Evolutionary conservation across 257 asterid genomes (phyloP).

Genomic region (Sherardia arvensis): DNA sequence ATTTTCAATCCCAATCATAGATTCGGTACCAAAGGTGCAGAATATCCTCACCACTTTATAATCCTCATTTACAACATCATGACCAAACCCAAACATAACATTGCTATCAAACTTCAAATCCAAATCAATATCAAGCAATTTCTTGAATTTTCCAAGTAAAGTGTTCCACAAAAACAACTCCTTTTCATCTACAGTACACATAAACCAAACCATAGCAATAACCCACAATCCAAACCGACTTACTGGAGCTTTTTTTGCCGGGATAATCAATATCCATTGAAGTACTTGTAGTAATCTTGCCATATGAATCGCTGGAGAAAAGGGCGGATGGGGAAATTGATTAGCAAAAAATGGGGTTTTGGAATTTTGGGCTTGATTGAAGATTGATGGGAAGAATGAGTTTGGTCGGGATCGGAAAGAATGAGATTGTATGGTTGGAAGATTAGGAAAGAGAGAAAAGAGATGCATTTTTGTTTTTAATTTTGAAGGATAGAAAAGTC

Average conservation of each 20-base stretch:
- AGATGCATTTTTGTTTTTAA: no score
- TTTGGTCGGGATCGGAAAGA: no score
- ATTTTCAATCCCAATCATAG: conserved; percentile 17
- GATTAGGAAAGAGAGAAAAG: no score
- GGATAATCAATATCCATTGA: conserved; percentile 12
- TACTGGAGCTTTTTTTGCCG: neutral
- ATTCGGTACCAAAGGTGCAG: conserved; percentile 5
- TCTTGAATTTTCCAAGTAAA: conserved; percentile 6
- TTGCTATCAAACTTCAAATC: neutral
- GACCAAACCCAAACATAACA: conserved; percentile 27
- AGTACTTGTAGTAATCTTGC: no score
- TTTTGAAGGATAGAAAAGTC: no score
- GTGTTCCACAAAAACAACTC: conserved; percentile 28
- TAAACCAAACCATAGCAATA: conserved; percentile 26
- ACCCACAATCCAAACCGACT: conserved; percentile 16
- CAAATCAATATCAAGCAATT: conserved; percentile 9
- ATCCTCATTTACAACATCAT: conserved; percentile 19
- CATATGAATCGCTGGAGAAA: no score
- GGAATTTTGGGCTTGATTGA: no score
- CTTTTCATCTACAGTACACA: conserved; percentile 7
- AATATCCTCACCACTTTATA: conserved; percentile 51
- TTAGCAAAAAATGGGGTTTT: no score
- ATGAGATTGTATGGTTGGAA: no score
- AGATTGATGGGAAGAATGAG: no score
- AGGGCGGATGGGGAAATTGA: no score